phyloP scores from a whole-genome alignment of 1,139 yeast species.

The Debaryomycetaceae sp. region DNA sequence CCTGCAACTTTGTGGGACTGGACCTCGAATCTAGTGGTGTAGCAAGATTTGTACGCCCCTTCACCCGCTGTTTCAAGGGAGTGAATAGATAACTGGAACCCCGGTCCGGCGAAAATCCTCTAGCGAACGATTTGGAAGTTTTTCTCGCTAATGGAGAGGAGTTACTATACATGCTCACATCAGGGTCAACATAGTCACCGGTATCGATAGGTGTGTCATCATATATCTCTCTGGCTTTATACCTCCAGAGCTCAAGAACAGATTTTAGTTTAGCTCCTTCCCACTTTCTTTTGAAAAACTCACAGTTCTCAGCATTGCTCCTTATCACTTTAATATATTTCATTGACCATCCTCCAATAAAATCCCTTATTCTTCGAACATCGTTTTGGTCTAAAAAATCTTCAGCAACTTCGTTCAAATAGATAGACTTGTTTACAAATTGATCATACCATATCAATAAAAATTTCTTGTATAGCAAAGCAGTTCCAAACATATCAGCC shows the following conservation, averaged over 20 bases:
- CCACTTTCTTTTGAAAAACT: constrained; percentile 33
- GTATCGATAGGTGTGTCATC: constrained; percentile 1
- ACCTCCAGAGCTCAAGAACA: constrained; percentile 38
- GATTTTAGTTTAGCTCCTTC: constrained; percentile 23
- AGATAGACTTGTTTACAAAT: constrained; percentile 18
- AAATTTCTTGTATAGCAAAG: constrained; percentile 24
- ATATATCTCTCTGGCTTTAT: constrained; percentile 14
- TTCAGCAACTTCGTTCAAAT: constrained; percentile 27
- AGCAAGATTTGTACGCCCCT: constrained; percentile 10
- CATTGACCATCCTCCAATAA: constrained; percentile 39
- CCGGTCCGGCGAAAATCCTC: constrained; percentile 1
- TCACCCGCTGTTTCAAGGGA: constrained; percentile 29
- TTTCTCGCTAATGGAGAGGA: constrained; percentile 37
- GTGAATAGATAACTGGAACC: constrained; percentile 26
- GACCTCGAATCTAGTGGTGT: constrained; percentile 19
- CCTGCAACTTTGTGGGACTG: constrained; percentile 40
- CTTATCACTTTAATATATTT: constrained; percentile 29
- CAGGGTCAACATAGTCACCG: constrained; percentile 10
- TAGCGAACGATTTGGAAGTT: constrained; percentile 6
- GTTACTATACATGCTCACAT: constrained; percentile 22
- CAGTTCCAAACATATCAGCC: constrained; percentile 16
- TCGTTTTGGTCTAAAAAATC: constrained; percentile 27
- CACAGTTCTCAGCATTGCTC: constrained; percentile 36
- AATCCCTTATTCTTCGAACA: constrained; percentile 20
- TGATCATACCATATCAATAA: constrained; percentile 35